phyloP scores from a whole-genome alignment of 2,329 filamentous ascomycete genomes.

The Penicillium sp. region DNA sequence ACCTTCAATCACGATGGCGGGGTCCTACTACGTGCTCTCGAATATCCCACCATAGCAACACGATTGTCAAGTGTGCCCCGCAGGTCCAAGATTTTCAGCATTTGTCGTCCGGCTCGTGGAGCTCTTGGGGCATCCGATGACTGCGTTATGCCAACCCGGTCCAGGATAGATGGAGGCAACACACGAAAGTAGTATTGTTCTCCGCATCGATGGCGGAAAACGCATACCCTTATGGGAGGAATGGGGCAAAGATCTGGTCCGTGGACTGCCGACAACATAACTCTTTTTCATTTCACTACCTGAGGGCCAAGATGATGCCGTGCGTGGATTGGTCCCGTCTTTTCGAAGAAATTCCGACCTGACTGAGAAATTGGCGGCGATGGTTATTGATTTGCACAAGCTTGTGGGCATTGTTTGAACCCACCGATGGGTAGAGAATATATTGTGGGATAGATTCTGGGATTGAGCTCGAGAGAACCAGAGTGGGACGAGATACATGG shows the following conservation, averaged over 20 bases:
- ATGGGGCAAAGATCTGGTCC: neutral
- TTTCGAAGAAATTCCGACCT: neutral
- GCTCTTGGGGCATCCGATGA: slow-evolving; percentile 1
- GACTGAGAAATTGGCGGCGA: neutral
- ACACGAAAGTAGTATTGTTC: slow-evolving; percentile 1
- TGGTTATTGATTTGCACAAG: neutral
- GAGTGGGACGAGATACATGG: neutral
- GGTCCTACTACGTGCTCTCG: slow-evolving; percentile 1
- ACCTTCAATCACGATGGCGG: slow-evolving; percentile 7
- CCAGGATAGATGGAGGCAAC: neutral
- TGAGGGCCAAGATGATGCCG: neutral
- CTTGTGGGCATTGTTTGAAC: neutral
- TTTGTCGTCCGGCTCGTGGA: slow-evolving; percentile 4
- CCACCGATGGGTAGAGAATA: neutral
- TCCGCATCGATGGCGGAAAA: slow-evolving; percentile 10
- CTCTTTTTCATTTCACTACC: neutral
- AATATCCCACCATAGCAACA: slow-evolving; percentile 11
- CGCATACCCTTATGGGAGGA: neutral
- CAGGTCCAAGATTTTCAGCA: slow-evolving; percentile 4
- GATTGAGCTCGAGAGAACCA: neutral
- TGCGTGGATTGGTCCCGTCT: neutral
- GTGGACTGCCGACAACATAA: slow-evolving; percentile 12
- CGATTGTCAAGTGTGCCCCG: slow-evolving; percentile 13
- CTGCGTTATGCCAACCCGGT: neutral
- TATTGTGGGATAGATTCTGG: neutral